Evolutionary conservation across 331 rosid genomes (phyloP).

Genomic region (Quercus phellos): DNA sequence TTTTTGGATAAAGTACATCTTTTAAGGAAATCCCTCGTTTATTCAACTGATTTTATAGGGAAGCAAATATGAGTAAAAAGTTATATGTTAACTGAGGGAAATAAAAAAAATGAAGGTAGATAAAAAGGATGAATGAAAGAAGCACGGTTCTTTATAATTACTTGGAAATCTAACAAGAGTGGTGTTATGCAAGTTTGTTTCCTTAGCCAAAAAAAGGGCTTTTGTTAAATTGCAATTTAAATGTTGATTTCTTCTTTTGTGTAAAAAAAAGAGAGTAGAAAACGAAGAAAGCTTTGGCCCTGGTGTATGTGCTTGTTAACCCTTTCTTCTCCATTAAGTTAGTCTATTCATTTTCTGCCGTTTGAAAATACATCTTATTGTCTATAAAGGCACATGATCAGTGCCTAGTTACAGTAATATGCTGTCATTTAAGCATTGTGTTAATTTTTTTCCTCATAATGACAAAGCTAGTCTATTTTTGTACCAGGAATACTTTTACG

Average conservation of each 20-base stretch:
- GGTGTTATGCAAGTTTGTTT: too few relatives aligned
- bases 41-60: neutral
- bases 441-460: neutral
- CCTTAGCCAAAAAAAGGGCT: too few relatives aligned
- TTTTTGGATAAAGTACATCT: neutral
- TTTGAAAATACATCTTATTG: neutral
- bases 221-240: neutral
- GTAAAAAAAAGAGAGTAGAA: too few relatives aligned
- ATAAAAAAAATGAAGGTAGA: neutral
- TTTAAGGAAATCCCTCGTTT: neutral
- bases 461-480: constrained; percentile 25
- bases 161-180: too few relatives aligned
- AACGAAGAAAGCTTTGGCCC: neutral
- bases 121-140: neutral
- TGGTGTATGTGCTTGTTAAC: too few relatives aligned
- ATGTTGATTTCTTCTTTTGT: neutral
- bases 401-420: neutral
- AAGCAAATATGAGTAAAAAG: neutral
- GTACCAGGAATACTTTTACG: constrained; percentile 87
- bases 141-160: neutral
- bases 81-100: neutral
- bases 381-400: neutral
- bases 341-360: neutral
- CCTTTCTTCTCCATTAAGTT: too few relatives aligned
- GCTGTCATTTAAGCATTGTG: constrained; percentile 4